phyloP scores from a whole-genome alignment of 352 stramenopile genomes.

The Pythium brassicae region DNA sequence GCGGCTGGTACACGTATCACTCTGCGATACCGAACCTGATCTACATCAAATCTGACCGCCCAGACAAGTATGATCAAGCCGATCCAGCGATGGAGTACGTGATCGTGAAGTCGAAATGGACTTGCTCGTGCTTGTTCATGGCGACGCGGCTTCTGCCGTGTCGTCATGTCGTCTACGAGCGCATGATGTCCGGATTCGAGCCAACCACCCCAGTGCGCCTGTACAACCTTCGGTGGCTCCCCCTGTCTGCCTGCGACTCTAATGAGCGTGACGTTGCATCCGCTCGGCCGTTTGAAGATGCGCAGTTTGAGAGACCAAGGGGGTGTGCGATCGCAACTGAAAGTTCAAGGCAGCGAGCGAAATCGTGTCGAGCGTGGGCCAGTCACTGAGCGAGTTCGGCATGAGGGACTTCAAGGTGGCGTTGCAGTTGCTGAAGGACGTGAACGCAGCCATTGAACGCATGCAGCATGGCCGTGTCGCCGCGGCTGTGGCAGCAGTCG shows the following conservation, averaged over 20 bases:
- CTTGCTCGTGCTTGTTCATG: slow-evolving; percentile 20
- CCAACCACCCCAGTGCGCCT: slow-evolving; percentile 11
- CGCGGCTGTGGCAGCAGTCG: no score
- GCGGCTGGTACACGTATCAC: slow-evolving; percentile 12
- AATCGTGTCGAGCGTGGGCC: no score
- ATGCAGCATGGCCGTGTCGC: no score
- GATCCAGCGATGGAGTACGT: slow-evolving; percentile 13
- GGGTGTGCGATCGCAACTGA: no score
- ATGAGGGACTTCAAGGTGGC: no score
- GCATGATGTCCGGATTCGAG: slow-evolving; percentile 7
- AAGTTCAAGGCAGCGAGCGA: no score
- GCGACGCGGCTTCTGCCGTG: slow-evolving; percentile 14
- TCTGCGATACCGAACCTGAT: slow-evolving; percentile 4
- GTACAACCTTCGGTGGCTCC: slow-evolving; percentile 12
- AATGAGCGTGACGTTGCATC: no score
- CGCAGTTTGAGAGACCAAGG: no score
- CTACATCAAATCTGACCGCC: slow-evolving; percentile 3
- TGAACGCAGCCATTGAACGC: no score
- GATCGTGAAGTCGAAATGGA: slow-evolving; percentile 13
- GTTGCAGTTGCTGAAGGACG: no score
- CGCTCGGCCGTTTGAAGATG: no score
- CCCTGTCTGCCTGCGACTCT: neutral
- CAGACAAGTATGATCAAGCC: slow-evolving; percentile 9
- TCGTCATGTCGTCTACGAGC: slow-evolving; percentile 13
- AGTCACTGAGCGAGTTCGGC: no score